Conservation (phyloP, 2,329 filamentous ascomycete species). For the Fusarium sp. region DNA sequence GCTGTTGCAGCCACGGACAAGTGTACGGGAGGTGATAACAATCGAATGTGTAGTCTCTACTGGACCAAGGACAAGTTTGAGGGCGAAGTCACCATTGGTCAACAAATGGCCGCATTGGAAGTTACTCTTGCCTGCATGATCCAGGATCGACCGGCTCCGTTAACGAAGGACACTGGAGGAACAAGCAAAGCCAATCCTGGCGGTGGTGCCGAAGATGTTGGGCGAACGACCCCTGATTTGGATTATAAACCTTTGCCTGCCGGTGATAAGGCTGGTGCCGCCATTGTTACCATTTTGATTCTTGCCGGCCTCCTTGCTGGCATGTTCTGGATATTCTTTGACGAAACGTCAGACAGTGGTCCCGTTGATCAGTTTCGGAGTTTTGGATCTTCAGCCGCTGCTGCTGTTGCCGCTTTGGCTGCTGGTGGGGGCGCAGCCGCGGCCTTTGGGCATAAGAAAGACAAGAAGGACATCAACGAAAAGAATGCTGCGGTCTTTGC, state of each 20-base stretch:
- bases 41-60: slow-evolving; percentile 67
- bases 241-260: slow-evolving; percentile 52
- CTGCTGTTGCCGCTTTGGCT: slow-evolving; percentile 33
- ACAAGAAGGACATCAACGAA: slow-evolving; percentile 28
- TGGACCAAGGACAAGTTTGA: slow-evolving; percentile 68
- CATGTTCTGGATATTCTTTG: slow-evolving; percentile 58
- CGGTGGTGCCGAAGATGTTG: slow-evolving; percentile 58
- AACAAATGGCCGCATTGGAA: slow-evolving; percentile 76
- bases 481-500: slow-evolving; percentile 28
- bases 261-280: slow-evolving; percentile 74
- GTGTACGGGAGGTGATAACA: slow-evolving; percentile 65
- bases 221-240: slow-evolving; percentile 45
- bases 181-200: slow-evolving; percentile 60
- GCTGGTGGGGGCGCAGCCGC: slow-evolving; percentile 36
- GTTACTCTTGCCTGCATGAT: slow-evolving; percentile 71
- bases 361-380: slow-evolving; percentile 46
- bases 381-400: slow-evolving; percentile 32
- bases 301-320: slow-evolving; percentile 64
- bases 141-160: slow-evolving; percentile 51
- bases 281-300: slow-evolving; percentile 68
- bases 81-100: slow-evolving; percentile 69
- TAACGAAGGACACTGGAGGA: slow-evolving; percentile 64
- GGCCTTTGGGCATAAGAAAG: slow-evolving; percentile 29
- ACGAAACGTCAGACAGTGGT: slow-evolving; percentile 54
- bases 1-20: slow-evolving; percentile 66